Conservation (phyloP, 2,329 filamentous ascomycete genomes). For the Daldinia sp. region DNA sequence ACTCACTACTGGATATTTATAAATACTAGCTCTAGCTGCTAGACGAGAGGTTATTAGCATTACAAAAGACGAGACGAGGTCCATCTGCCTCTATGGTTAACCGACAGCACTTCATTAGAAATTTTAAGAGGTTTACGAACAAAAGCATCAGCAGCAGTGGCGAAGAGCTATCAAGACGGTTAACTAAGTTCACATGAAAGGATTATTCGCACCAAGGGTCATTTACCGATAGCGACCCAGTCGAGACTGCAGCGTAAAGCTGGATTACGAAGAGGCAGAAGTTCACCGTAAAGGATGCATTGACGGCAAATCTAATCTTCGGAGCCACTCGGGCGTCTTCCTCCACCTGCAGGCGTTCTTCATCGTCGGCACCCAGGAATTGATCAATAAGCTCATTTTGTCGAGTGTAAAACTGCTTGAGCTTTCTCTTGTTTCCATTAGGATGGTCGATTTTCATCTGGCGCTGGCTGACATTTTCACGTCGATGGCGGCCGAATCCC, state of each 20-base stretch:
- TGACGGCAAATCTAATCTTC: conserved; percentile 62
- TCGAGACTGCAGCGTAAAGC: conserved; percentile 65
- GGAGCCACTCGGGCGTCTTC: conserved; percentile 60
- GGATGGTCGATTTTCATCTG: conserved; percentile 60
- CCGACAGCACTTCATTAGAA: conserved; percentile 28
- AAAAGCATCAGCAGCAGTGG: conserved; percentile 71
- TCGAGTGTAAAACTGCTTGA: conserved; percentile 57
- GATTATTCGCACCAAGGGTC: conserved; percentile 32
- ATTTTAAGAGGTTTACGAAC: conserved; percentile 47
- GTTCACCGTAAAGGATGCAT: conserved; percentile 60
- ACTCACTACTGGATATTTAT: conserved; percentile 67
- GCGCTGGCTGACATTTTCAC: conserved; percentile 51
- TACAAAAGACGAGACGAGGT: conserved; percentile 69
- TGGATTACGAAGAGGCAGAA: conserved; percentile 65
- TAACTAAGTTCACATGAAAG: conserved; percentile 33
- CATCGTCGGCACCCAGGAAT: conserved; percentile 64
- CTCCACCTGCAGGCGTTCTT: conserved; percentile 60
- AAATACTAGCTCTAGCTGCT: conserved; percentile 66
- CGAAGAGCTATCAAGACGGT: conserved; percentile 58
- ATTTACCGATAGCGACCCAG: conserved; percentile 62
- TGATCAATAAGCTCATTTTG: conserved; percentile 60
- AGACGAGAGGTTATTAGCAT: conserved; percentile 68
- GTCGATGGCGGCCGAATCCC: conserved; percentile 52
- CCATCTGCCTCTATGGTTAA: conserved; percentile 55
- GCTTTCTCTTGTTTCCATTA: conserved; percentile 52